A percentile compares a stretch with the other conserved stretches of the same genome.
phyloP scores from a whole-genome alignment of 805 yeast genomes.

The Nadsonia fulvescens region DNA sequence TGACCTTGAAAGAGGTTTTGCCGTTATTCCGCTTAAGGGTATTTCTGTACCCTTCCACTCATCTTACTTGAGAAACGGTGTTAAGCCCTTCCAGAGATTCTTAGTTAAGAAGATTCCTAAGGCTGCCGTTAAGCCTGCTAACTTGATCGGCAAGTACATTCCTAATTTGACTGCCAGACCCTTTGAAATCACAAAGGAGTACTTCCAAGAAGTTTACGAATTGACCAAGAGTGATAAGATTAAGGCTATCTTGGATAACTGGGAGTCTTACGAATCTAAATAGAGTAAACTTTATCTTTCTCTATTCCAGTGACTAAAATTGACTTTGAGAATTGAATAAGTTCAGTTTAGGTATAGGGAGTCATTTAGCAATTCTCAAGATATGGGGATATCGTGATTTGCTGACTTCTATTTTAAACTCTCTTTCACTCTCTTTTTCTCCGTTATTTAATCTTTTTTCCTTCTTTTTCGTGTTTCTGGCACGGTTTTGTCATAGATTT shows the following conservation, averaged over 20 bases:
- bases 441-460: too few relatives aligned
- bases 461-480: too few relatives aligned
- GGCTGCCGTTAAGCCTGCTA: slow-evolving; percentile 87
- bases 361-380: neutral
- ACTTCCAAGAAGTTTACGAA: slow-evolving; percentile 87
- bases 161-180: slow-evolving; percentile 98
- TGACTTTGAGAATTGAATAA: neutral
- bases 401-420: too few relatives aligned
- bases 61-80: slow-evolving; percentile 95
- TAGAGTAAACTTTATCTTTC: slow-evolving; percentile 7
- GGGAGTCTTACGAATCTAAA: slow-evolving; percentile 60
- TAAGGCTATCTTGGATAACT: slow-evolving; percentile 76
- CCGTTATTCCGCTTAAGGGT: slow-evolving; percentile 95
- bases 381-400: too few relatives aligned
- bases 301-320: too few relatives aligned
- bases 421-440: too few relatives aligned
- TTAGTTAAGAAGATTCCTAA: slow-evolving; percentile 87
- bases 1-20: slow-evolving; percentile 93
- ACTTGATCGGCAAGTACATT: slow-evolving; percentile 85
- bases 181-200: slow-evolving; percentile 86
- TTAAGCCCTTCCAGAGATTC: slow-evolving; percentile 96
- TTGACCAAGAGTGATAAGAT: slow-evolving; percentile 85
- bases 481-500: too few relatives aligned
- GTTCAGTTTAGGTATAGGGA: slow-evolving; percentile 1
- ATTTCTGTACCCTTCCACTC: slow-evolving; percentile 99